phyloP scores from a whole-genome alignment of 768 basidiomycete genomes.

The Gloeopeniophorella convolvens region DNA sequence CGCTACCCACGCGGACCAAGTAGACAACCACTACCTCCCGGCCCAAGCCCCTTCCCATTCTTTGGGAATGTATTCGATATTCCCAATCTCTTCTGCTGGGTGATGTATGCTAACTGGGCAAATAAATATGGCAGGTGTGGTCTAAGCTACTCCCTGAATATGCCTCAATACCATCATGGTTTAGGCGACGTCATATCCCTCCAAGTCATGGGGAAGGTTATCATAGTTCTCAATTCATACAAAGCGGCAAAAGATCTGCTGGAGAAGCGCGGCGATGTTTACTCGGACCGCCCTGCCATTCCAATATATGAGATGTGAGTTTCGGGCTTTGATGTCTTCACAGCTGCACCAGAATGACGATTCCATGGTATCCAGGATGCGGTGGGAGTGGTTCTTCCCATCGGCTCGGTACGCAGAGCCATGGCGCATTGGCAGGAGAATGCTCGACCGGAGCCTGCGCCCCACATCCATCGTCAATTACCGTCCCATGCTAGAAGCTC shows the following conservation, averaged over 20 bases:
- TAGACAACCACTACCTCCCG: not conserved
- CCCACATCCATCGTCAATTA: not conserved
- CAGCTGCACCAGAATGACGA: not conserved
- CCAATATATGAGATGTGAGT: not conserved
- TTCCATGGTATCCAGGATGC: not conserved
- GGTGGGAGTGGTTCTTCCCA: not conserved
- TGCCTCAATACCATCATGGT: not conserved
- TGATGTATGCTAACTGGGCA: not conserved
- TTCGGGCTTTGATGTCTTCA: not conserved
- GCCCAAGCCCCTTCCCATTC: not conserved
- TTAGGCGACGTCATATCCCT: slow-evolving; percentile 10
- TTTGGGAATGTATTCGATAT: slow-evolving; percentile 1
- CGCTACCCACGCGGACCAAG: not conserved
- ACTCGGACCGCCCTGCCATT: not conserved
- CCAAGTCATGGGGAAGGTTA: slow-evolving; percentile 37
- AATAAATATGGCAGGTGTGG: not conserved
- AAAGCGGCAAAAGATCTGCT: slow-evolving; percentile 34
- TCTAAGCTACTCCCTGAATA: not conserved
- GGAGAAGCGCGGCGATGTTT: not conserved
- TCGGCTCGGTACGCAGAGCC: not conserved
- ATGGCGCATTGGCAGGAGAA: not conserved
- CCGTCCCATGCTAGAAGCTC: not conserved
- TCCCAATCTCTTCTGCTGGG: not conserved
- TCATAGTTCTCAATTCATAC: slow-evolving; percentile 42
- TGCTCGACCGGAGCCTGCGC: not conserved